Conservation (phyloP, 2,329 filamentous ascomycete genomes). For the Alternaria ethzedia region DNA sequence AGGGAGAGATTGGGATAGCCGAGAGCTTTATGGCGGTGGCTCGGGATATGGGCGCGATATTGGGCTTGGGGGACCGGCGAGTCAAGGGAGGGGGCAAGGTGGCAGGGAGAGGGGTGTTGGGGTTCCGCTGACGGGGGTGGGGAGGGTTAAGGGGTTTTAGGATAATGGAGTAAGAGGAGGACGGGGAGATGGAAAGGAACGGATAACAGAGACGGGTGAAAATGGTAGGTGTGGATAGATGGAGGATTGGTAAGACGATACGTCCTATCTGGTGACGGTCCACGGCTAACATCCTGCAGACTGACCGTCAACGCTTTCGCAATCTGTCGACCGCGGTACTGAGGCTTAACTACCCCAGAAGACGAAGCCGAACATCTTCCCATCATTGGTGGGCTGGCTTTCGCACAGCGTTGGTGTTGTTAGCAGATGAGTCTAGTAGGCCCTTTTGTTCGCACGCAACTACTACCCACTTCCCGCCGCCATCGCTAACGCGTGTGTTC, state of each 20-base stretch:
- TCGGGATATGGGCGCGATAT: constrained; percentile 13
- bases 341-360: background rate
- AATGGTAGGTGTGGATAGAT: too few species aligned
- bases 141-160: constrained; percentile 26
- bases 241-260: too few species aligned
- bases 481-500: background rate
- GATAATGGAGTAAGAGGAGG: too few species aligned
- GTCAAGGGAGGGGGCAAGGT: background rate
- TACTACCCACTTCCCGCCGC: background rate
- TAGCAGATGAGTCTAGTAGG: background rate
- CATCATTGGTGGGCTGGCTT: background rate
- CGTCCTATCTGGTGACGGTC: background rate
- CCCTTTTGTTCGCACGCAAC: background rate
- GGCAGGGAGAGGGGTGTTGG: constrained; percentile 8
- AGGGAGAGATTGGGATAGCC: constrained; percentile 6
- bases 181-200: too few species aligned
- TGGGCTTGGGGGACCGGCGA: background rate
- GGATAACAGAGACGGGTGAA: too few species aligned
- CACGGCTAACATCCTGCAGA: background rate
- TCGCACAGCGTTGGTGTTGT: background rate
- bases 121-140: constrained; percentile 20
- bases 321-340: background rate
- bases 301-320: background rate
- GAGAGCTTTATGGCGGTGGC: constrained; percentile 14
- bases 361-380: background rate